A percentile compares a stretch with the other conserved stretches of the same genome.
Evolutionary conservation across 176 grass and related monocot genomes (phyloP).

Genomic region (Tillandsia leiboldiana): DNA sequence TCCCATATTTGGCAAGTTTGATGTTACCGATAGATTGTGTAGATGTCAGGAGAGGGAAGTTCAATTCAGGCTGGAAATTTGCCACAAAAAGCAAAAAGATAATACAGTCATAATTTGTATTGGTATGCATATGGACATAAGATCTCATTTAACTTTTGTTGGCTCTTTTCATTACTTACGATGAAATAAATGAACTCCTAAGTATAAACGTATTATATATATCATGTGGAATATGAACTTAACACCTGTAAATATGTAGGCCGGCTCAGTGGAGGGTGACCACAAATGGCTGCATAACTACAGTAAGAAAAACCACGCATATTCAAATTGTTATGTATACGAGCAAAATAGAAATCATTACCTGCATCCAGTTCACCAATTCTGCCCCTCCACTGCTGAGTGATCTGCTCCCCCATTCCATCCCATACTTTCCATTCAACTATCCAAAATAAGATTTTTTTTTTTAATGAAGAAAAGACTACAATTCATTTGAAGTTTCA

Average conservation of each 20-base stretch:
- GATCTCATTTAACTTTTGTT: neutral
- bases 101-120: neutral
- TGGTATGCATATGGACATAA: neutral
- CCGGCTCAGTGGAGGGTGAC: conserved; percentile 16
- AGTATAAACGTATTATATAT: neutral
- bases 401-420: no score
- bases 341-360: no score
- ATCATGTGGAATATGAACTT: neutral
- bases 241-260: conserved; percentile 32
- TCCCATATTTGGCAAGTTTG: conserved; percentile 66
- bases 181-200: neutral
- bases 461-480: neutral
- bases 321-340: neutral
- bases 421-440: no score
- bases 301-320: neutral
- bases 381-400: no score
- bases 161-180: neutral
- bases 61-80: conserved; percentile 47
- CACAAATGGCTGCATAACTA: conserved; percentile 69
- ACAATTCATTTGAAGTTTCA: no score
- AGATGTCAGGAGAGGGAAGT: conserved; percentile 42
- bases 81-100: neutral
- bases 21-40: conserved; percentile 33
- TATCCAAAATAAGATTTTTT: neutral
- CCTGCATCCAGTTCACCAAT: no score